Conservation (phyloP, 495 filamentous ascomycete genomes). For the Ascobolus immersus region DNA sequence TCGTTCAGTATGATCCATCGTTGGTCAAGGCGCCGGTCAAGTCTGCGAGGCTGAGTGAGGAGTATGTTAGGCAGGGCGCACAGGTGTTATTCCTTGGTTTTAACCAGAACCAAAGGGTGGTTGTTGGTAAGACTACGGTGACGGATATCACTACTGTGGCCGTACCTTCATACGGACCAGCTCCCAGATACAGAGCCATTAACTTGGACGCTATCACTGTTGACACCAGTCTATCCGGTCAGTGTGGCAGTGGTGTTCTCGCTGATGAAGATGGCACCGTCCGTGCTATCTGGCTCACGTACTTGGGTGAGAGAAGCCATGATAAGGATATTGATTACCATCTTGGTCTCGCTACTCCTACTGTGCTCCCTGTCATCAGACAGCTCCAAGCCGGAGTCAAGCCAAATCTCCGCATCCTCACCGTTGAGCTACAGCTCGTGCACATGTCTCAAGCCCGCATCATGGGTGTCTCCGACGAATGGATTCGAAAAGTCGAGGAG, state of each 20-base stretch:
- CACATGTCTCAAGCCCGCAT: conserved; percentile 95
- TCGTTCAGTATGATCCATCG: conserved; percentile 81
- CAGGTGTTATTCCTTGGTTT: conserved; percentile 90
- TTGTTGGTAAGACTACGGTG: conserved; percentile 79
- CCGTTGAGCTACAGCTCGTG: conserved; percentile 79
- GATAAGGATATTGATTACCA: conserved; percentile 93
- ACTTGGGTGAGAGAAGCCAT: conserved; percentile 60
- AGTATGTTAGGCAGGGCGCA: conserved; percentile 64
- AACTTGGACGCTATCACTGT: conserved; percentile 96
- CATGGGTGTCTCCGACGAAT: conserved; percentile 89
- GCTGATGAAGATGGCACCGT: conserved; percentile 74
- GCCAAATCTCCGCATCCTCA: conserved; percentile 67
- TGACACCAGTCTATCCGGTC: conserved; percentile 66
- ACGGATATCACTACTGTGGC: conserved; percentile 95
- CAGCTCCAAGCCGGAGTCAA: conserved; percentile 56
- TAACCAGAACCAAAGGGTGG: conserved; percentile 82
- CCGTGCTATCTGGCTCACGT: conserved; percentile 86
- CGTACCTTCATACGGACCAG: conserved; percentile 72
- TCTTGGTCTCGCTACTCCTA: conserved; percentile 72
- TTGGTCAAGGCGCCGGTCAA: conserved; percentile 82
- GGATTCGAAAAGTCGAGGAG: conserved; percentile 67
- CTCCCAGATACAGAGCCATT: conserved; percentile 83
- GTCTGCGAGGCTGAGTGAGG: conserved; percentile 55
- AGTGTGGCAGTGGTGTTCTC: conserved; percentile 87
- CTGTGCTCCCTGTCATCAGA: conserved; percentile 55